A percentile compares a stretch with the other conserved stretches of the same genome.
Conservation (phyloP, 2,329 filamentous ascomycete genomes). For the Cladosporium sp. region DNA sequence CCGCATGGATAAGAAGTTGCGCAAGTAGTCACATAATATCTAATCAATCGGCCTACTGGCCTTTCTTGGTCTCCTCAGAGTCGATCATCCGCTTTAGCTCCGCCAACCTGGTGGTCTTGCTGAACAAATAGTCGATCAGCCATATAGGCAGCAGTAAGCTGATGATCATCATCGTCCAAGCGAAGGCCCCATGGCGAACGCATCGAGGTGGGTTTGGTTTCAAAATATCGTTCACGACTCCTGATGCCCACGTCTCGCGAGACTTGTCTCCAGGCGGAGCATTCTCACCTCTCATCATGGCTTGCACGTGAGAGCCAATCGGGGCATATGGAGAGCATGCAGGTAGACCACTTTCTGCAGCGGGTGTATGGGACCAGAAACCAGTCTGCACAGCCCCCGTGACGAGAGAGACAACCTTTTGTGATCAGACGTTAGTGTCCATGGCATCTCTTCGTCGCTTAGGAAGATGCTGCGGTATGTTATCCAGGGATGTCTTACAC, state of each 20-base stretch:
- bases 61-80: conserved; percentile 3
- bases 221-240: conserved; percentile 16
- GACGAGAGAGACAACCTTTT: conserved; percentile 18
- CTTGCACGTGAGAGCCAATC: conserved; percentile 14
- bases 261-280: conserved; percentile 12
- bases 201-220: conserved; percentile 12
- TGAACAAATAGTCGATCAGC: conserved; percentile 1
- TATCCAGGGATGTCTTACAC: no score
- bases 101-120: neutral
- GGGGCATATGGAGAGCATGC: conserved; percentile 22
- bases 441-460: neutral
- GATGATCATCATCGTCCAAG: neutral
- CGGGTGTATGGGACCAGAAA: conserved; percentile 7
- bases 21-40: conserved; percentile 22
- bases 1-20: conserved; percentile 38
- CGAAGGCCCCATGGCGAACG: conserved; percentile 15
- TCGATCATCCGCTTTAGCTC: neutral
- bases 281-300: conserved; percentile 10
- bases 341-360: conserved; percentile 19
- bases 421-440: neutral
- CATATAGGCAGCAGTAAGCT: conserved; percentile 4
- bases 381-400: conserved; percentile 20
- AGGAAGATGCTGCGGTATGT: neutral
- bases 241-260: conserved; percentile 18
- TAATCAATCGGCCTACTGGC: neutral